phyloP scores from a whole-genome alignment of 2,329 filamentous ascomycete species.

The Fusarium sp. region DNA sequence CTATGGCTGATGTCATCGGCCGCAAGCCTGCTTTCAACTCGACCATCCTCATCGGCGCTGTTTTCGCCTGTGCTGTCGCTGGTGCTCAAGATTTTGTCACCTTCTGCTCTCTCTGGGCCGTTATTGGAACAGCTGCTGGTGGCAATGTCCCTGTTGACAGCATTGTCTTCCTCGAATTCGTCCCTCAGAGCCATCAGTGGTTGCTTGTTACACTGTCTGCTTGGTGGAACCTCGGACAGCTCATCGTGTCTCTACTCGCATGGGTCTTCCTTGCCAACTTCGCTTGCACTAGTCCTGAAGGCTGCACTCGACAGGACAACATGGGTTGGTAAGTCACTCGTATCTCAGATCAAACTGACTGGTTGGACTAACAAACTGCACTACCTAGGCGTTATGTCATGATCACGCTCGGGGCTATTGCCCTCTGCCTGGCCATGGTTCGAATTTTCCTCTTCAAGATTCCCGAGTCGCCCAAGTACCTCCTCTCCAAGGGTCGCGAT shows the following conservation, averaged over 20 bases:
- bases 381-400: slow-evolving; percentile 1
- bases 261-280: slow-evolving; percentile 58
- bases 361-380: background rate
- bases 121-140: slow-evolving; percentile 59
- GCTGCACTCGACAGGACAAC: slow-evolving; percentile 54
- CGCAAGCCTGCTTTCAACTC: slow-evolving; percentile 62
- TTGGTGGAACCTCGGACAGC: slow-evolving; percentile 65
- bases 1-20: slow-evolving; percentile 58
- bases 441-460: slow-evolving; percentile 24
- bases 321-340: slow-evolving; percentile 58
- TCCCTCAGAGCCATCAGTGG: slow-evolving; percentile 61
- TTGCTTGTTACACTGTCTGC: slow-evolving; percentile 58
- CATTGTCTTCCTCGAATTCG: slow-evolving; percentile 64
- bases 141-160: slow-evolving; percentile 65
- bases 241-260: slow-evolving; percentile 54
- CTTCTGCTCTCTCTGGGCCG: slow-evolving; percentile 62
- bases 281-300: slow-evolving; percentile 49
- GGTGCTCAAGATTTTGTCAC: slow-evolving; percentile 71
- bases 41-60: slow-evolving; percentile 60
- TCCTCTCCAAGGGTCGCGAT: slow-evolving; percentile 28
- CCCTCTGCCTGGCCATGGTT: background rate
- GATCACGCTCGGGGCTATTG: slow-evolving; percentile 26
- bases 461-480: slow-evolving; percentile 32
- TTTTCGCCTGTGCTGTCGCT: slow-evolving; percentile 72
- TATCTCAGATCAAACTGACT: too few species aligned